Evolutionary conservation across 2,329 filamentous ascomycete species (phyloP).

Genomic region (Colletotrichum lentis): DNA sequence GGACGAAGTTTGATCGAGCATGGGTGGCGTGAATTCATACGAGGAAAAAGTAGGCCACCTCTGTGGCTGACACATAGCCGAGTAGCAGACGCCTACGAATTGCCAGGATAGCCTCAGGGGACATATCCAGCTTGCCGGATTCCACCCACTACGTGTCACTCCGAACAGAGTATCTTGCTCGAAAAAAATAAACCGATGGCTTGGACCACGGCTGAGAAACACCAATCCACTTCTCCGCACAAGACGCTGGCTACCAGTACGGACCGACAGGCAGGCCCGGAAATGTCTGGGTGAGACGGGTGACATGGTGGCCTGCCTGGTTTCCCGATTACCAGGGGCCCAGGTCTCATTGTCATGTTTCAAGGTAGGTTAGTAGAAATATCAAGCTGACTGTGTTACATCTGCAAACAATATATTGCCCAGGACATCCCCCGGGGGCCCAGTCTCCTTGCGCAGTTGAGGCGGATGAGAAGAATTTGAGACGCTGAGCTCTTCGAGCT

Average conservation of each 20-base stretch:
- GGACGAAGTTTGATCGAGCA: neutral
- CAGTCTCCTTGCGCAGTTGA: neutral
- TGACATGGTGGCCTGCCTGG: slow-evolving; percentile 3
- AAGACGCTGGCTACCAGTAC: neutral
- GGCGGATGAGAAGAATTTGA: neutral
- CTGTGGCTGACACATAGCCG: neutral
- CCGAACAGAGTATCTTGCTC: neutral
- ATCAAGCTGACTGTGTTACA: neutral
- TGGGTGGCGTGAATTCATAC: neutral
- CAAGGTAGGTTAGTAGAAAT: neutral
- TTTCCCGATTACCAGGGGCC: neutral
- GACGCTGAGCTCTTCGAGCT: neutral
- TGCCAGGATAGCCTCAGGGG: neutral
- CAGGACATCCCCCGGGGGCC: neutral
- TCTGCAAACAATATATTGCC: neutral
- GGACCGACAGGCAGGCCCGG: neutral
- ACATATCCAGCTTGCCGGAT: neutral
- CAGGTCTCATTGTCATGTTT: neutral
- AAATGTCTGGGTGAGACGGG: neutral
- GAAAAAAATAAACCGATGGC: slow-evolving; percentile 10
- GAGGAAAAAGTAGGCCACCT: neutral
- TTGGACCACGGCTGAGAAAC: neutral
- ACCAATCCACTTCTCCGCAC: neutral
- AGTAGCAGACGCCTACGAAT: neutral
- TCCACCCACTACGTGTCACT: slow-evolving; percentile 9